Base-by-base conservation (phyloP, 2,329 filamentous ascomycete species). In the Fusarium chuoi region DNA sequence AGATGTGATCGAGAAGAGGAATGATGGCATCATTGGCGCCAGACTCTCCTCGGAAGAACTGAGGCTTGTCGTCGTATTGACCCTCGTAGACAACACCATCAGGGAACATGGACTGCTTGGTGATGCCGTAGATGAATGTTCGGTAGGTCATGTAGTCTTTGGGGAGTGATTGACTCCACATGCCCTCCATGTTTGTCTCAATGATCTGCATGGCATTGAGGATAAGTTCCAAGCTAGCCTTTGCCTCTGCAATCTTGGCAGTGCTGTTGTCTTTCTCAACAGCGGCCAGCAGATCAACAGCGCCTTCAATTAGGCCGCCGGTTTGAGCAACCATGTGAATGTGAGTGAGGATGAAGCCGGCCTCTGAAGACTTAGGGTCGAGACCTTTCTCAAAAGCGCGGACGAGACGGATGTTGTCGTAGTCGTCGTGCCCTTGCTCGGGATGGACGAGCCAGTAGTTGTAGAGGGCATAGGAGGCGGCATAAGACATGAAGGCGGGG, bases 41-140 rank as follows among this genome's bases (percentile, higher is more conserved):
- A 56, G 92, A 95, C 85, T 98, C 96, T 75, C 96, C 96, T 38
- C 96, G 92, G 89, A 98, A 98, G 63, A 89, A 92, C 81, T 94
- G 85, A 8, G 93, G 92, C 80, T 93, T 81, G 68, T 83, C 82
- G 68, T 92, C 90, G 74, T 92, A 92, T 69, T 96, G 89, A 14
- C 94, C 95, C 81, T 97, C 93, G 81, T 98, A 98, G 52, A 97
- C 84, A 13, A 98, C 96, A 14, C 96, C 96, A 72, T 95, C 87
- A 14, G 95, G 95, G 83, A 98, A 98, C 95, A 98, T 98, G 78
- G 91, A 92, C 83, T 98, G 95, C 54, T 90, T 93, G 3, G 94
- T 97, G 83, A 98, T 98, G 77, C 96, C 96, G 80, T 98, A 98
- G 85, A 98, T 98, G 86, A 98, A 98, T 17, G 96, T 97, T 45